Conservation (phyloP, 2,329 filamentous ascomycete species). For the Colletotrichum scovillei region DNA sequence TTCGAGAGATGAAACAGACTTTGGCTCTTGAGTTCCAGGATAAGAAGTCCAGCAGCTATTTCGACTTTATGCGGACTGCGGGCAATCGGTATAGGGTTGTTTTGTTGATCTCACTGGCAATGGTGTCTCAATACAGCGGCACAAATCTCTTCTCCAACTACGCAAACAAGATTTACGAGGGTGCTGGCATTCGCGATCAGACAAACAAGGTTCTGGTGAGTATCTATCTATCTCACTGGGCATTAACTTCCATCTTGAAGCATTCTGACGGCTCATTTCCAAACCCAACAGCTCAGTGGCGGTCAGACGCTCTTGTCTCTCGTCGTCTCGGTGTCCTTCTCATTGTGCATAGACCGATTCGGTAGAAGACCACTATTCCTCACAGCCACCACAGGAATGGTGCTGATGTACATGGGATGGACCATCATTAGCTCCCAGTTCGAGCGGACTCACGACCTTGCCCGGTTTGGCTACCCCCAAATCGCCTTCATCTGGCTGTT, state of each 20-base stretch:
- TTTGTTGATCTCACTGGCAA: neutral
- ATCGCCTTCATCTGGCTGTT: neutral
- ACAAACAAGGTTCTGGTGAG: neutral
- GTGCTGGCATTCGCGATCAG: neutral
- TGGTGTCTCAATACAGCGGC: neutral
- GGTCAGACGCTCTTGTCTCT: neutral
- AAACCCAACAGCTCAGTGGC: neutral
- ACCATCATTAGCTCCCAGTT: neutral
- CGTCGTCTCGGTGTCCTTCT: neutral
- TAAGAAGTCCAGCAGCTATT: neutral
- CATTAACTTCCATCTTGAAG: neutral
- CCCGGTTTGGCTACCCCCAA: neutral
- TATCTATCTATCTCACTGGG: no score
- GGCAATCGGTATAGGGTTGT: neutral
- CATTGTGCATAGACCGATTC: neutral
- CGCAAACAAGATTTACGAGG: constrained; percentile 3
- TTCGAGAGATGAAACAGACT: neutral
- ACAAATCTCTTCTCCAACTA: neutral
- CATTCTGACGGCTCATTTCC: neutral
- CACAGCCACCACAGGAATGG: constrained; percentile 1
- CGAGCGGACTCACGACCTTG: neutral
- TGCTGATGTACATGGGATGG: constrained; percentile 4
- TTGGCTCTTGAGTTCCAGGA: neutral
- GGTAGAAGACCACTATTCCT: neutral
- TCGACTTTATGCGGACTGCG: neutral